phyloP scores from a whole-genome alignment of 495 filamentous ascomycete genomes.

The Penicillium pulvis region DNA sequence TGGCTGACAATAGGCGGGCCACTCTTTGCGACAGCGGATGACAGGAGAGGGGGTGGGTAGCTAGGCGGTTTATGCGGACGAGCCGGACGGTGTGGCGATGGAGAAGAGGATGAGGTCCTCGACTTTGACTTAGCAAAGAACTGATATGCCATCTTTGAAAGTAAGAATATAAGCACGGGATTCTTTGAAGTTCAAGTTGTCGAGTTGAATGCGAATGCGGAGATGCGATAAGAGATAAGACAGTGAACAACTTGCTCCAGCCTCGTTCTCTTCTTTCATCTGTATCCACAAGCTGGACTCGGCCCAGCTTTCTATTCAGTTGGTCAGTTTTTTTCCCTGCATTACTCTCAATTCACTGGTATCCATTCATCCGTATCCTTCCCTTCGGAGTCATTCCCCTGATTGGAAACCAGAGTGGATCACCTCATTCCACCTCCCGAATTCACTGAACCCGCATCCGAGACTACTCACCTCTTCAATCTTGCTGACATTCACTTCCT shows the following conservation, averaged over 20 bases:
- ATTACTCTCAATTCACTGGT: neutral
- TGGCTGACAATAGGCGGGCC: conserved; percentile 30
- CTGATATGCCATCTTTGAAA: conserved; percentile 41
- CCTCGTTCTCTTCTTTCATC: conserved; percentile 11
- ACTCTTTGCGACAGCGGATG: conserved; percentile 26
- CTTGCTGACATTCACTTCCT: conserved; percentile 2
- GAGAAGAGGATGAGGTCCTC: conserved; percentile 30
- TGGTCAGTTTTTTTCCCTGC: conserved; percentile 13
- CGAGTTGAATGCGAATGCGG: conserved; percentile 31
- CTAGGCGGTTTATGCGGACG: conserved; percentile 30
- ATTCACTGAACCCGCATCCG: neutral
- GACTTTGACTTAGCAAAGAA: conserved; percentile 40
- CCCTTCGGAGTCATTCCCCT: neutral
- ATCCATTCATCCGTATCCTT: neutral
- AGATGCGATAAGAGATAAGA: conserved; percentile 47
- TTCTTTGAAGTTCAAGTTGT: neutral
- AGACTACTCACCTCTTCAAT: conserved; percentile 1
- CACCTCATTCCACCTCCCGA: conserved; percentile 6
- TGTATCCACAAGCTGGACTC: conserved; percentile 8
- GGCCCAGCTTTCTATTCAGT: conserved; percentile 15
- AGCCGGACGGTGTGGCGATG: conserved; percentile 21
- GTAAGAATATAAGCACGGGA: neutral
- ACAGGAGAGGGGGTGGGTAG: conserved; percentile 34
- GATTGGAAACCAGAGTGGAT: conserved; percentile 5
- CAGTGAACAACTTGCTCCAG: conserved; percentile 28